These are phyloP conservation scores for Lecanicillium sp. DNA, from an alignment of 2,329 filamentous ascomycete species.

Conservation along the genomic window DNA sequence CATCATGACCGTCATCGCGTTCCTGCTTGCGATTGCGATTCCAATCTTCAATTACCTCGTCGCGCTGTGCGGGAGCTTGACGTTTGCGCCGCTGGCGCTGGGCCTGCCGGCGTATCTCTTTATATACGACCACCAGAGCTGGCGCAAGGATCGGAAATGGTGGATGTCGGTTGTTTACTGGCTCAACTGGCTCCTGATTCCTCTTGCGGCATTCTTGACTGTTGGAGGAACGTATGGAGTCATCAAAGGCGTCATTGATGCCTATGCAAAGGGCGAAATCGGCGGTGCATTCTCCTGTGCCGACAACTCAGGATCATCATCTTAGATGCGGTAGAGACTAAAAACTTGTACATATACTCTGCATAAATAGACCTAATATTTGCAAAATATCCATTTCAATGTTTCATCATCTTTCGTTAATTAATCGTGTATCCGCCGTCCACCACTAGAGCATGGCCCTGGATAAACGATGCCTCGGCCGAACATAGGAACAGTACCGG, in stretches of 20 bases:
- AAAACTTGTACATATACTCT: no score
- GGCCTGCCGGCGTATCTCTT: slow-evolving; percentile 31
- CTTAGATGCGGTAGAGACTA: no score
- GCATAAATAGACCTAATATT: no score
- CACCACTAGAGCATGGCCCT: slow-evolving; percentile 46
- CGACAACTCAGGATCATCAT: slow-evolving; percentile 33
- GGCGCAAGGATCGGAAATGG: slow-evolving; percentile 21
- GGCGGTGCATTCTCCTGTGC: slow-evolving; percentile 42
- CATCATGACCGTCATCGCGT: slow-evolving; percentile 23
- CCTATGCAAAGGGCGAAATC: slow-evolving; percentile 42
- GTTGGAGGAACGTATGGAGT: slow-evolving; percentile 39
- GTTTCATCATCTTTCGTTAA: slow-evolving; percentile 20
- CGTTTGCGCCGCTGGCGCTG: slow-evolving; percentile 30
- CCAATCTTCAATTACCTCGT: slow-evolving; percentile 31
- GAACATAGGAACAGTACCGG: slow-evolving; percentile 44
- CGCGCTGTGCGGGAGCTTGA: slow-evolving; percentile 27
- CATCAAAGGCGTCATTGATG: slow-evolving; percentile 44
- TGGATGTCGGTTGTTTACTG: slow-evolving; percentile 25
- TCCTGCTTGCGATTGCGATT: slow-evolving; percentile 27
- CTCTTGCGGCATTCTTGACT: slow-evolving; percentile 31
- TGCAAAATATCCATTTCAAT: no score
- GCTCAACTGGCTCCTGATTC: slow-evolving; percentile 30
- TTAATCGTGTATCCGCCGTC: slow-evolving; percentile 49
- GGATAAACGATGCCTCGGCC: slow-evolving; percentile 42
- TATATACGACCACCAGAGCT: slow-evolving; percentile 30